These are phyloP conservation scores for Backusella westeae DNA, from an alignment of 192 early-diverging fungal species.

Conservation along the genomic window DNA sequence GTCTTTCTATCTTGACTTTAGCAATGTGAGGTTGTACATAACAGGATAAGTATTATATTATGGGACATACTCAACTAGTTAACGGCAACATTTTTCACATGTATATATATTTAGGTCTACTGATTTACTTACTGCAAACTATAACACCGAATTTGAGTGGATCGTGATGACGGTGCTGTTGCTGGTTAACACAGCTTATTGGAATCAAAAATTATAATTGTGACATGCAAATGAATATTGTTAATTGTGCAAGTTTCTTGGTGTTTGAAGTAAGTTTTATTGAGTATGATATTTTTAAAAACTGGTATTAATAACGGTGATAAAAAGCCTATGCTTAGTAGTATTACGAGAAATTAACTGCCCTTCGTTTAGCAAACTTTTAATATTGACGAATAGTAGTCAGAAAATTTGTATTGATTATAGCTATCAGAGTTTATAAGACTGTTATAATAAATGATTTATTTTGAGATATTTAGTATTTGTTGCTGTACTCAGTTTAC, in stretches of 20 bases:
- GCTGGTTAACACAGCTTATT: not conserved
- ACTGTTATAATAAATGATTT: too few relatives aligned
- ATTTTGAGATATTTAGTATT: too few relatives aligned
- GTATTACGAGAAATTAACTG: not conserved
- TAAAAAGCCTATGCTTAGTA: not conserved
- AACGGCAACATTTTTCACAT: not conserved
- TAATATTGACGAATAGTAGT: not conserved
- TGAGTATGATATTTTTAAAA: not conserved
- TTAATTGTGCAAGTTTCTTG: too few relatives aligned
- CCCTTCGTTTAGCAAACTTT: too few relatives aligned
- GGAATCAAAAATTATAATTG: too few relatives aligned
- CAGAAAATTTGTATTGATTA: not conserved
- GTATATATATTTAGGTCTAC: not conserved
- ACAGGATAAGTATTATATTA: not conserved
- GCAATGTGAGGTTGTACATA: not conserved
- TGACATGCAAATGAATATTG: too few relatives aligned
- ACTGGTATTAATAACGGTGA: not conserved
- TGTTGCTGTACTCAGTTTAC: too few relatives aligned
- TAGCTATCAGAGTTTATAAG: not conserved
- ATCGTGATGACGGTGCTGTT: not conserved
- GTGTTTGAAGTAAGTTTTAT: not conserved
- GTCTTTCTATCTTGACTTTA: conserved; percentile 11
- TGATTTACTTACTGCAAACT: not conserved
- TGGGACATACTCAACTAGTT: not conserved
- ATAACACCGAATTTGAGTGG: not conserved